phyloP scores from a whole-genome alignment of 257 asterid species.

The Solanum virginianum region DNA sequence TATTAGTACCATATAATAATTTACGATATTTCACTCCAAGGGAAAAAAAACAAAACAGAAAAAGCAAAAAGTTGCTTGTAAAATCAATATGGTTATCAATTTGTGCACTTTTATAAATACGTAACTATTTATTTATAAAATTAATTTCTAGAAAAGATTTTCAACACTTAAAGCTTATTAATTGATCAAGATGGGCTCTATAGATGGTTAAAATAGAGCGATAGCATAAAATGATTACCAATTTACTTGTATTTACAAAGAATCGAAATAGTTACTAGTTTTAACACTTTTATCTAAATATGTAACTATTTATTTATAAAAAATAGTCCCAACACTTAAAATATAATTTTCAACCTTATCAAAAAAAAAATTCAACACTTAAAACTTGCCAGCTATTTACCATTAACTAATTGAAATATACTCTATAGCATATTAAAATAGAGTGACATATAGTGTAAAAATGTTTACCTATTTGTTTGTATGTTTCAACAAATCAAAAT shows the following conservation, averaged over 20 bases:
- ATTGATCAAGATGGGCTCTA: too few species aligned
- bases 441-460: not conserved
- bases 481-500: slow-evolving; percentile 15
- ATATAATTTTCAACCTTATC: not conserved
- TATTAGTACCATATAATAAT: not conserved
- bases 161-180: not conserved
- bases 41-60: too few species aligned
- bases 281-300: too few species aligned
- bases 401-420: not conserved
- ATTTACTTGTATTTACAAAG: slow-evolving; percentile 19
- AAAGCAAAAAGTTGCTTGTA: slow-evolving; percentile 5
- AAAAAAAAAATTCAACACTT: not conserved
- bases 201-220: too few species aligned
- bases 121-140: not conserved
- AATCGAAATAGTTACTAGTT: slow-evolving; percentile 12
- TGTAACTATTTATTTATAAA: too few species aligned
- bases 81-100: not conserved
- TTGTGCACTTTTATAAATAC: not conserved
- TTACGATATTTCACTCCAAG: too few species aligned
- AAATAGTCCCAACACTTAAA: not conserved
- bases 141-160: not conserved
- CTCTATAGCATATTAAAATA: not conserved
- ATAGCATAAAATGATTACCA: slow-evolving; percentile 4
- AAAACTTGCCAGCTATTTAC: not conserved
- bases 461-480: slow-evolving; percentile 10